phyloP scores from a whole-genome alignment of 1,139 yeast species.

The Pichia sp. region DNA sequence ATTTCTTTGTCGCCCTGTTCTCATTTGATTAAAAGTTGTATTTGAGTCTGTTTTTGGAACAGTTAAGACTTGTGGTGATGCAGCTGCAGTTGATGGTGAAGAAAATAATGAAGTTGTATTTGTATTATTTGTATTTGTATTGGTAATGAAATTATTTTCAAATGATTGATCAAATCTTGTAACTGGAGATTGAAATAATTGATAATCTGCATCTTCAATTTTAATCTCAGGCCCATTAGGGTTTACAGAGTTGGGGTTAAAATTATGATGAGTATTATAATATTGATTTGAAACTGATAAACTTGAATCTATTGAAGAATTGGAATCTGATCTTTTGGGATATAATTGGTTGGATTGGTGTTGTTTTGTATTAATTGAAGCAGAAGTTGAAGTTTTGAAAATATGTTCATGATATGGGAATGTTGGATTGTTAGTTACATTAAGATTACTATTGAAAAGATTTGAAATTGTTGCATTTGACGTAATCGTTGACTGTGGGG shows the following conservation, averaged over 20 bases:
- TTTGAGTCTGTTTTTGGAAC: background rate
- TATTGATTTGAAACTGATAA: background rate
- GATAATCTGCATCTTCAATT: slow-evolving; percentile 19
- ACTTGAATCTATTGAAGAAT: background rate
- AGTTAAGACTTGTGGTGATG: background rate
- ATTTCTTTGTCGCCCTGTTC: slow-evolving; percentile 22
- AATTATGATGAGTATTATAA: background rate
- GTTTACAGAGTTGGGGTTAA: background rate
- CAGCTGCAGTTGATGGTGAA: slow-evolving; percentile 4
- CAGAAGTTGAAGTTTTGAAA: background rate
- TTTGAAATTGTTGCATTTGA: background rate
- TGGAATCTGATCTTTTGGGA: background rate
- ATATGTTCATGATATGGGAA: background rate
- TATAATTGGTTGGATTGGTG: background rate
- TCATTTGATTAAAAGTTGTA: slow-evolving; percentile 20
- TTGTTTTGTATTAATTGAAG: background rate
- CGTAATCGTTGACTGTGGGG: background rate
- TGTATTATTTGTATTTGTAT: background rate
- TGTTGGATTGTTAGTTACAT: background rate
- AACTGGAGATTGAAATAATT: background rate
- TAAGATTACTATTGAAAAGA: background rate
- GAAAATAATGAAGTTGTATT: background rate
- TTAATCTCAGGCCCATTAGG: slow-evolving; percentile 18
- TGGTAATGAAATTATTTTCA: background rate
- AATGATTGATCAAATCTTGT: background rate